Percentiles rank a stretch among this genome's conserved stretches.
Evolutionary conservation across 2,329 filamentous ascomycete species (phyloP).

Genomic region (Delphinella strobiligena): DNA sequence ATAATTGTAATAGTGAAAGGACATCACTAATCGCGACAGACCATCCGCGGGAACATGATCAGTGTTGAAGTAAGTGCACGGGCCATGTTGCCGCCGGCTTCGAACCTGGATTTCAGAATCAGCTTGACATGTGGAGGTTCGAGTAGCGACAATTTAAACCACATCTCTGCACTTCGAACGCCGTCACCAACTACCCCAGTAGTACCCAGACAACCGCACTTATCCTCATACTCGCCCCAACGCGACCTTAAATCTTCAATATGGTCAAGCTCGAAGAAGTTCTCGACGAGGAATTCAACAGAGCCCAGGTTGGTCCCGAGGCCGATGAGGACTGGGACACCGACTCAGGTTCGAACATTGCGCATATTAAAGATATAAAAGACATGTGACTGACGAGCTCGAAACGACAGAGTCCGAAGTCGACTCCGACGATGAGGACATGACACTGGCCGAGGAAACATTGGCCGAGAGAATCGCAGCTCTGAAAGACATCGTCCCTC

Average conservation of each 20-base stretch:
- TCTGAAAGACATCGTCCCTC: slow-evolving; percentile 33
- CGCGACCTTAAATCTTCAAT: slow-evolving; percentile 25
- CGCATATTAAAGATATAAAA: too few relatives aligned
- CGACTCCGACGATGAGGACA: slow-evolving; percentile 50
- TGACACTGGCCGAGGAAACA: slow-evolving; percentile 38
- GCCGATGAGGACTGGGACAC: slow-evolving; percentile 72
- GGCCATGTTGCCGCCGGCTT: not conserved
- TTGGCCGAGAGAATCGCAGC: slow-evolving; percentile 30
- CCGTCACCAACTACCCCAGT: not conserved
- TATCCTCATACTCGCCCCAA: too few relatives aligned
- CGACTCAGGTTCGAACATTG: slow-evolving; percentile 61
- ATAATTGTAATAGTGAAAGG: too few relatives aligned
- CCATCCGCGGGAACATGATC: too few relatives aligned
- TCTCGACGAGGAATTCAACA: slow-evolving; percentile 86
- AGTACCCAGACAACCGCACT: too few relatives aligned
- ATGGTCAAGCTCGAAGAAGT: slow-evolving; percentile 98
- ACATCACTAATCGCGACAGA: too few relatives aligned
- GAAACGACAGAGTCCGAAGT: slow-evolving; percentile 71
- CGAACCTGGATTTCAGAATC: not conserved
- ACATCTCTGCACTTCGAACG: not conserved
- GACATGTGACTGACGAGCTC: too few relatives aligned
- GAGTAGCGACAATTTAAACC: not conserved
- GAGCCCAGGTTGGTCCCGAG: slow-evolving; percentile 51
- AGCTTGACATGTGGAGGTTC: not conserved
- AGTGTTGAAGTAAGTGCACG: too few relatives aligned